Evolutionary conservation across 768 basidiomycete genomes (phyloP), one percentile per base, ranked within the genome.

Genomic region (Tubosaeta brunneosetosa): DNA sequence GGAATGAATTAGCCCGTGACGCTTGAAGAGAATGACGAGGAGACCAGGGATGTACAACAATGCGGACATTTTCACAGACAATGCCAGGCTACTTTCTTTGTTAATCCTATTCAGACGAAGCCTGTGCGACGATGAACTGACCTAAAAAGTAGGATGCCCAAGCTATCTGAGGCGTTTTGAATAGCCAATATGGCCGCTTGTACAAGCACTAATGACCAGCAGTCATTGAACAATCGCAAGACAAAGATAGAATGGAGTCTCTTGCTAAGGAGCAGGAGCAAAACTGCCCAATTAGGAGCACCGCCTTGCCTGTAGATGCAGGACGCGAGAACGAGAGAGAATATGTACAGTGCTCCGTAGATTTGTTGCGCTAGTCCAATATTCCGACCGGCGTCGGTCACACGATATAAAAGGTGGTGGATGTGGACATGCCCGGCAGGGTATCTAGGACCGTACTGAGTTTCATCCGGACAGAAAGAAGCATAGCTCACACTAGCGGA

Each of bases 41-140:
- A 97, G 75, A 3, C 89, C 94, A 5, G 97, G 97, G 2, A 97
- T 74, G 71, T 93, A 97, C 9, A 99, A 76, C 29, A 98, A 69
- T 41, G 87, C 81, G 19, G 88, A 94, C 97, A 99, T 98, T 68
- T 99, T 99, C 51, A 97, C 79, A 1, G 93, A 94, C 8, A 98
- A 71, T 2, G 94, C 94, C 6, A 54, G 26, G 16, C 51, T 65
- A 51, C 38, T 47, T 50, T 29, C 38, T 50, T 19, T 10, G 44
- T 47, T 29, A 58, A 36, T 31, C 55, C 32, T 26, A 16, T 34
- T 36, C 16, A 34, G 25, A 22, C 29, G 29, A 4, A 31, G 11
- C 9, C 40, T 25, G 19, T 5, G 37, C 32, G 8, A 17, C n/a
- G 26, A 37, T 8, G 14, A 25, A 67, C 81, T 53, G 55, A 90